Percentiles rank a stretch among this genome's conserved stretches.
Conservation (phyloP, 2,329 filamentous ascomycete genomes). For the Phyllosticta citribraziliensis region DNA sequence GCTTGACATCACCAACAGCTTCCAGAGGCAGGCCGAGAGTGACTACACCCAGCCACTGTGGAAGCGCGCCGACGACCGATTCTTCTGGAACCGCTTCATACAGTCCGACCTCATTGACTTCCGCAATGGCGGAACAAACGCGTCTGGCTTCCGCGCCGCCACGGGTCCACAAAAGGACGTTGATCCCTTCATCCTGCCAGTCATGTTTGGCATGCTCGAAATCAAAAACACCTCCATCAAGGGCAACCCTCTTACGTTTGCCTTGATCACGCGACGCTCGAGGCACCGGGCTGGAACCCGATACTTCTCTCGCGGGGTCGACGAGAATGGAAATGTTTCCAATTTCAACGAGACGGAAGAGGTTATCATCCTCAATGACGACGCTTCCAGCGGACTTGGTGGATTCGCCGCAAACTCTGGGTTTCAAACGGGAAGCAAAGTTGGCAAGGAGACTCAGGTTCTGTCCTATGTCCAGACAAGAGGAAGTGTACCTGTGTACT, state of each 20-base stretch:
- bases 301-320: conserved; percentile 89
- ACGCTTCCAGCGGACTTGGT: conserved; percentile 56
- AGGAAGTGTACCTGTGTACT: conserved; percentile 91
- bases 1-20: conserved; percentile 90
- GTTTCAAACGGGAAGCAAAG: conserved; percentile 51
- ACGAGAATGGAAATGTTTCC: conserved; percentile 88
- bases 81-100: conserved; percentile 97
- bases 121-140: conserved; percentile 47
- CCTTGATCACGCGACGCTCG: conserved; percentile 80
- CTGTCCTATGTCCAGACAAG: conserved; percentile 93
- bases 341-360: conserved; percentile 99
- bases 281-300: conserved; percentile 82
- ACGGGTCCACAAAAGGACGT: conserved; percentile 62
- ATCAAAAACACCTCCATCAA: conserved; percentile 83
- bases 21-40: conserved; percentile 80
- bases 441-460: conserved; percentile 71
- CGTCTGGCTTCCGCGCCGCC: conserved; percentile 46
- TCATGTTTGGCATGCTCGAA: conserved; percentile 94
- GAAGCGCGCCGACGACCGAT: conserved; percentile 89
- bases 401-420: conserved; percentile 71
- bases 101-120: conserved; percentile 89
- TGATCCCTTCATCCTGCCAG: conserved; percentile 87
- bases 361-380: conserved; percentile 79
- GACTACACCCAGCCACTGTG: conserved; percentile 68
- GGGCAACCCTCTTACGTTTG: conserved; percentile 70